Evolutionary conservation across 169 alveolate species (phyloP).

Genomic region (Toxoplasma gondii): DNA sequence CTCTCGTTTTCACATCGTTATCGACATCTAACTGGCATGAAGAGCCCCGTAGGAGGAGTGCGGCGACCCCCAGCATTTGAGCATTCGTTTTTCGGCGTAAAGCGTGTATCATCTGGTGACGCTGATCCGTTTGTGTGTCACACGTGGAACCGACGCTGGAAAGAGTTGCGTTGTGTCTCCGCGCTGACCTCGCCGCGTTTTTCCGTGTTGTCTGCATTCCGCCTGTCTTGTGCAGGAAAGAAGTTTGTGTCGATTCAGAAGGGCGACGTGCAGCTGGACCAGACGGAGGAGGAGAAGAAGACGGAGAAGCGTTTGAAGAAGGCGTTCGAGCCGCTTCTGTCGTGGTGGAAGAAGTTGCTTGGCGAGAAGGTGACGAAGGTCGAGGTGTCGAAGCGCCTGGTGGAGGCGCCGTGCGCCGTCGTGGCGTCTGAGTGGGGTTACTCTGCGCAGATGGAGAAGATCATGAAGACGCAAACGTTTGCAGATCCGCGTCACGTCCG

Average conservation of each 20-base stretch:
- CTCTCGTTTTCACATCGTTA: too few relatives aligned
- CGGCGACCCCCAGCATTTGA: not conserved
- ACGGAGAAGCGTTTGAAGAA: constrained; percentile 58
- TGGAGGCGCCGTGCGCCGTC: constrained; percentile 74
- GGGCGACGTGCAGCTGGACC: constrained; percentile 73
- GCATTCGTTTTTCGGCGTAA: not conserved
- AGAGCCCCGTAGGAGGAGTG: too few relatives aligned
- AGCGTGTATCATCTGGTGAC: too few relatives aligned
- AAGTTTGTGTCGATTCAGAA: constrained; percentile 77
- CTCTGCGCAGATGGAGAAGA: constrained; percentile 76
- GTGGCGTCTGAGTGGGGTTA: constrained; percentile 76
- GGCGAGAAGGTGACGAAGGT: constrained; percentile 62
- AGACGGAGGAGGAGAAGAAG: constrained; percentile 75
- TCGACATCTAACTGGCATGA: too few relatives aligned
- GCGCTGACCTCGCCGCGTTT: too few relatives aligned
- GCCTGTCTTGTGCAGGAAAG: constrained; percentile 54
- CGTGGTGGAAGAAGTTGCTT: constrained; percentile 67
- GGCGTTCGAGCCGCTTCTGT: constrained; percentile 71
- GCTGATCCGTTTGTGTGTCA: too few relatives aligned
- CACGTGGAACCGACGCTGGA: too few relatives aligned
- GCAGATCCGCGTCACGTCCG: constrained; percentile 69
- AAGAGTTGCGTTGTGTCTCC: too few relatives aligned
- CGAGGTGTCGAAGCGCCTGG: constrained; percentile 70
- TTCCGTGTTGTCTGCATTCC: not conserved
- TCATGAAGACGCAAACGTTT: constrained; percentile 76